Evolutionary conservation across 129 eudicot species (phyloP).

Genomic region (Arctium minus): DNA sequence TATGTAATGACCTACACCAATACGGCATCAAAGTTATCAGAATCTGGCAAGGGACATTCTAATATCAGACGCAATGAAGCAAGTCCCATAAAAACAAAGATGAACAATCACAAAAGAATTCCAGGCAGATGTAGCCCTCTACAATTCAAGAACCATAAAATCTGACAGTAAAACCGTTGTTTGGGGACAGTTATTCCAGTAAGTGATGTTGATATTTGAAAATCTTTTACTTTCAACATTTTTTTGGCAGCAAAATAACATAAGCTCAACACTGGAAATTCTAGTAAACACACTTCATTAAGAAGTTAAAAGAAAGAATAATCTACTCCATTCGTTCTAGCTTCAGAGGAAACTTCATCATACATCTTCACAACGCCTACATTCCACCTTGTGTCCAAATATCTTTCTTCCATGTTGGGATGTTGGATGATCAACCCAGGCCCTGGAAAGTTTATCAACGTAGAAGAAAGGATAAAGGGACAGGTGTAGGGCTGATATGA

Average conservation of each 20-base stretch:
- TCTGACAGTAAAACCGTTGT: background rate
- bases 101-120: background rate
- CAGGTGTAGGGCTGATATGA: no score
- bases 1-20: slow-evolving; percentile 47
- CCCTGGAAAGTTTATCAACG: no score
- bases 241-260: background rate
- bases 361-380: no score
- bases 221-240: background rate
- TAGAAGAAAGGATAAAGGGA: no score
- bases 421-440: no score
- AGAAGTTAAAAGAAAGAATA: background rate
- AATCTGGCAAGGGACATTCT: background rate
- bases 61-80: background rate
- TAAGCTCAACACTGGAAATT: background rate
- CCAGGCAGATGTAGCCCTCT: background rate
- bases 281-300: background rate
- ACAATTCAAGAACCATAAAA: background rate
- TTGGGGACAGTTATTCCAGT: background rate
- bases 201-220: background rate
- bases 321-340: background rate
- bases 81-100: background rate
- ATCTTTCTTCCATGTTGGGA: background rate
- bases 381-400: background rate
- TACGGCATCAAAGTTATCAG: slow-evolving; percentile 11
- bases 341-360: no score